Evolutionary conservation across 2,329 filamentous ascomycete species (phyloP), one percentile per base, ranked within the genome.

Genomic region (Fusarium sp.): DNA sequence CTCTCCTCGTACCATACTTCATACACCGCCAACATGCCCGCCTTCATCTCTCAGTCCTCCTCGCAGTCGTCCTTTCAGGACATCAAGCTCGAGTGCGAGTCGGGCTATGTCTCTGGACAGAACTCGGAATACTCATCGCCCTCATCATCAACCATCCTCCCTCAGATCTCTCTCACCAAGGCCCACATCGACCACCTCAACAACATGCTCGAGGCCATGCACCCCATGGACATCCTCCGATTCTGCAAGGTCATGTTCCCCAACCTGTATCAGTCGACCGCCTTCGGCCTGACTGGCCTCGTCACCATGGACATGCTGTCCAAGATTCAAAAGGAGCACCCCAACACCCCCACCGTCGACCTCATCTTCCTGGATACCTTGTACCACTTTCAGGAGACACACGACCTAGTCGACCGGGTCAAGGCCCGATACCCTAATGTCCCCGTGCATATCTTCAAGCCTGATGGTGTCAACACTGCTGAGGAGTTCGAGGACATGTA

Each of bases 171-270:
- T 83, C 95, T 99, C 86, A 96, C 94, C 75, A 93, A 93, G 82
- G 90, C 93, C 73, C 96, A 99, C 83, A 88, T 98, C 77, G 92
- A 94, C 79, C 96, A 96, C 84, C 89, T 99, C 82, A 99, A 99
- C 88, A 86, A 91, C 74, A 95, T 97, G 84, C 87, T 99, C 78
- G 94, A 97, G 83, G 90, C 92, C 80, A 93, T 98, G 83, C 91
- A 95, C 81, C 94, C 97, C 71, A 88, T 96, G 89, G 96, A 98
- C 75, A 93, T 98, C 79, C 90, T 99, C 70, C 93, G 92, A 85
- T 98, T 97, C 93, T 95, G 93, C 88, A 93, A 96, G 81, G 92
- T 94, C 78, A 93, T 96, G 78, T 93, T 99, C 79, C 97, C 97
- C 79, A 93, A 93, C 81, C 91, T 98, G 52, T 98, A 91, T 86